Evolutionary conservation across 371 early-diverging fungal species (phyloP).

Genomic region (Dinochytrium kinnereticum): DNA sequence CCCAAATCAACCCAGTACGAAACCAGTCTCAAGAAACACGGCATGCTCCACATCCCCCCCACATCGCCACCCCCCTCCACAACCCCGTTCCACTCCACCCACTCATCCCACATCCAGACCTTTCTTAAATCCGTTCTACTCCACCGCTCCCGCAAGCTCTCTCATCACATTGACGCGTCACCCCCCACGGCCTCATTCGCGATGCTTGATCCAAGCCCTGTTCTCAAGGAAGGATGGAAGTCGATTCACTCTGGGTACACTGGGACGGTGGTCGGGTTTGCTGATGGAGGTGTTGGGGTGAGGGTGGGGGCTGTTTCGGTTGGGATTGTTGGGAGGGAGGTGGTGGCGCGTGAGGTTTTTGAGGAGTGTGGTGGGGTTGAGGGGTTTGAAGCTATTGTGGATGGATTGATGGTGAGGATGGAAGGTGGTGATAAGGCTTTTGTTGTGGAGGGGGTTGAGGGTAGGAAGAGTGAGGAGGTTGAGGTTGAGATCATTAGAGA

Average conservation of each 20-base stretch:
- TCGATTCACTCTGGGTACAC: neutral
- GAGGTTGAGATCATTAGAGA: neutral
- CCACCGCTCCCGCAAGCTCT: too few relatives aligned
- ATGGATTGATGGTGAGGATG: neutral
- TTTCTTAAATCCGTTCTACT: neutral
- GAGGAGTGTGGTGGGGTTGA: neutral
- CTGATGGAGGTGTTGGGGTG: neutral
- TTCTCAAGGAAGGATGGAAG: neutral
- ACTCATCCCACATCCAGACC: neutral
- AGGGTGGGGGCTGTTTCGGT: neutral
- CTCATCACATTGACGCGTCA: too few relatives aligned
- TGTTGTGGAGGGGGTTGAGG: neutral
- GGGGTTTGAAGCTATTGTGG: neutral
- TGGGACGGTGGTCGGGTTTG: neutral
- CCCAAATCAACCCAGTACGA: neutral
- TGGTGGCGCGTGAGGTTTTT: neutral
- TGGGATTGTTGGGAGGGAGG: neutral
- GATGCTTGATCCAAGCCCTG: too few relatives aligned
- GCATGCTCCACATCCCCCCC: neutral
- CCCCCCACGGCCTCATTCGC: too few relatives aligned
- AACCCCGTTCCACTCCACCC: neutral
- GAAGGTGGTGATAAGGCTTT: too few relatives aligned
- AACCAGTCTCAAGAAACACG: neutral
- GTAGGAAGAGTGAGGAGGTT: neutral
- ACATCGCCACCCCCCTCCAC: neutral